Percentiles rank a stretch among this genome's conserved stretches.
These are phyloP conservation scores for Arachis hypogaea DNA, from an alignment of 306 rosid genomes.

Conservation along the genomic window DNA sequence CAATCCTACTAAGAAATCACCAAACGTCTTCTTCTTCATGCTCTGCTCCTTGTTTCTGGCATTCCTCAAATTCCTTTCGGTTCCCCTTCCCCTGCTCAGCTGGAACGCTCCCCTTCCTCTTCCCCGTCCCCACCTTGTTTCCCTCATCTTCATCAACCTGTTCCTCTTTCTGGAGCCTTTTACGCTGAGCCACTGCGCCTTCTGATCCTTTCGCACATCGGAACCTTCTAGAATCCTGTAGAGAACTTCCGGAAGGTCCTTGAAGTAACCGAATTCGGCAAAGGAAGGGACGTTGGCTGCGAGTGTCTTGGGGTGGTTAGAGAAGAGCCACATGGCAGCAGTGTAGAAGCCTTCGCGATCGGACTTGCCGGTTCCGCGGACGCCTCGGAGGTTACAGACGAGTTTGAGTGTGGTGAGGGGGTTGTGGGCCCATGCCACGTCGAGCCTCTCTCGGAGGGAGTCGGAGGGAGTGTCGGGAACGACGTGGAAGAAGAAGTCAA, in stretches of 20 bases:
- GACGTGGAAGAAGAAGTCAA: not conserved
- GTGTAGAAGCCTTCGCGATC: slow-evolving; percentile 54
- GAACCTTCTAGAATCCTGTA: slow-evolving; percentile 61
- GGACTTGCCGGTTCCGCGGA: slow-evolving; percentile 72
- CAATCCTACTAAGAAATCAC: no score
- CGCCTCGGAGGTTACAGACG: slow-evolving; percentile 64
- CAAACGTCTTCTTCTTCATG: no score
- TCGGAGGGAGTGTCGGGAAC: not conserved
- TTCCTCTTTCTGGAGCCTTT: not conserved
- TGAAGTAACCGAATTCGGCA: slow-evolving; percentile 68
- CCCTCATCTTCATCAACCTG: not conserved
- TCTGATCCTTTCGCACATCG: slow-evolving; percentile 41
- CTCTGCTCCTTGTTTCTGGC: no score
- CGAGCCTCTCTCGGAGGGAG: not conserved
- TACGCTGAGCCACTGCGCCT: slow-evolving; percentile 34
- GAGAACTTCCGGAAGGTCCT: slow-evolving; percentile 77
- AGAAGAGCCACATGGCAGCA: slow-evolving; percentile 62
- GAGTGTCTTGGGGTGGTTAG: slow-evolving; percentile 65
- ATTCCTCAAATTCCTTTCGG: no score
- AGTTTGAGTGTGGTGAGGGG: slow-evolving; percentile 68
- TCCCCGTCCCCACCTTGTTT: no score
- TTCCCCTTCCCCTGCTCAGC: no score
- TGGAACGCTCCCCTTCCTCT: no score
- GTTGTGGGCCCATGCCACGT: slow-evolving; percentile 8
- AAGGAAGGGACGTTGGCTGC: slow-evolving; percentile 55